These are phyloP conservation scores for Solanum tarapatanum DNA, from an alignment of 257 asterid species.

Conservation along the genomic window DNA sequence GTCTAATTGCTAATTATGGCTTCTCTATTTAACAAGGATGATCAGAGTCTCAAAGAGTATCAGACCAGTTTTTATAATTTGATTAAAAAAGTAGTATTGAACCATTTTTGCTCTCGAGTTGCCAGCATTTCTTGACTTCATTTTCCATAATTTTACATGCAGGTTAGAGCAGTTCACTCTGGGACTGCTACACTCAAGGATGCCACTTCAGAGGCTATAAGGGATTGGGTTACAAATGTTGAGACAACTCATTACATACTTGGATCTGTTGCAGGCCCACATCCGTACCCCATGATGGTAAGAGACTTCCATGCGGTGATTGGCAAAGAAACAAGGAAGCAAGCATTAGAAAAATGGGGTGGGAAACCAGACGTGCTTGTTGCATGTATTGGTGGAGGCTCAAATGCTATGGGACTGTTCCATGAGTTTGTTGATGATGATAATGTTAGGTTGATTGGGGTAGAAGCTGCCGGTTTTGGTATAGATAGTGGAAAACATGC, in stretches of 20 bases:
- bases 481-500: slow-evolving; percentile 97
- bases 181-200: slow-evolving; percentile 97
- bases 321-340: slow-evolving; percentile 92
- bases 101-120: not conserved
- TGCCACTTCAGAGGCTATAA: slow-evolving; percentile 95
- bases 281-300: slow-evolving; percentile 99
- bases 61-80: not conserved
- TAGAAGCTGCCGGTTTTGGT: slow-evolving; percentile 97
- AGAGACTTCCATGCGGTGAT: slow-evolving; percentile 91
- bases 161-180: slow-evolving; percentile 92
- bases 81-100: not conserved
- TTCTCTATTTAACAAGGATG: not conserved
- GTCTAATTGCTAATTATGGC: not conserved
- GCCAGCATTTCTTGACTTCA: not conserved
- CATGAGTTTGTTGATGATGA: slow-evolving; percentile 83
- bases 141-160: not conserved
- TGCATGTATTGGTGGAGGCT: slow-evolving; percentile 97
- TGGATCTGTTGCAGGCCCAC: slow-evolving; percentile 96
- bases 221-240: slow-evolving; percentile 95
- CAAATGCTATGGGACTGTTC: slow-evolving; percentile 90
- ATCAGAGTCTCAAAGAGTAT: not conserved
- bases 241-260: slow-evolving; percentile 90
- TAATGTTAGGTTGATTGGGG: slow-evolving; percentile 80
- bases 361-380: slow-evolving; percentile 79
- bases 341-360: slow-evolving; percentile 92